A percentile compares a stretch with the other conserved stretches of the same genome.
Evolutionary conservation across 176 grass and related monocot species (phyloP).

Genomic region (Cenchrus americanus): DNA sequence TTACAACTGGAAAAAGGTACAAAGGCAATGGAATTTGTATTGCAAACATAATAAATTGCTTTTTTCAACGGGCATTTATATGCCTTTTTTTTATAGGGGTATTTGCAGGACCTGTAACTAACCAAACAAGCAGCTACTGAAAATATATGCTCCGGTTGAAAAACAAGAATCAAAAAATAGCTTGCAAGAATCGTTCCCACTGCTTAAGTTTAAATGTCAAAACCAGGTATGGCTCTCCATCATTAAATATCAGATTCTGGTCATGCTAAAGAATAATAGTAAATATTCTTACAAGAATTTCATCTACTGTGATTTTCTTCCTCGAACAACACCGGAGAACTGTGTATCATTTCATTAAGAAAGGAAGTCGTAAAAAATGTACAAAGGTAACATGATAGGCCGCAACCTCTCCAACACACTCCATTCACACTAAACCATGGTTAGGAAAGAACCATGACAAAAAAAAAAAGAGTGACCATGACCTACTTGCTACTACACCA

Average conservation of each 20-base stretch:
- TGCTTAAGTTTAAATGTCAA: background rate
- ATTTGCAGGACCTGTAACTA: background rate
- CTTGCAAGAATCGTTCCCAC: conserved; percentile 11
- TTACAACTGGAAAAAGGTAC: background rate
- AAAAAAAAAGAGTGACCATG: too few species aligned
- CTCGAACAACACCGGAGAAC: too few species aligned
- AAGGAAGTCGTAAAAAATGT: too few species aligned
- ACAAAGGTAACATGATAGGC: too few species aligned
- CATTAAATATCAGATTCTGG: background rate
- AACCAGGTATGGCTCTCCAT: background rate
- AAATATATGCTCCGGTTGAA: conserved; percentile 19
- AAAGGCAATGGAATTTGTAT: conserved; percentile 22
- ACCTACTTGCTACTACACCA: too few species aligned
- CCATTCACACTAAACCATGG: too few species aligned
- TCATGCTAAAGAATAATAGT: background rate
- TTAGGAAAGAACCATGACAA: too few species aligned
- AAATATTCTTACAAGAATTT: background rate
- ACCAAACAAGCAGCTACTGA: conserved; percentile 17
- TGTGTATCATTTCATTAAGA: too few species aligned
- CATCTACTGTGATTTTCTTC: background rate
- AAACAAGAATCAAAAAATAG: background rate
- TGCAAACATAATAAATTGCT: conserved; percentile 25
- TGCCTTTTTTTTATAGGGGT: background rate
- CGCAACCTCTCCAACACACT: too few species aligned
- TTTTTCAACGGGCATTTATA: background rate